Base-by-base conservation (phyloP, 352 stramenopile genomes). In the Pseudoperonospora humuli region DNA sequence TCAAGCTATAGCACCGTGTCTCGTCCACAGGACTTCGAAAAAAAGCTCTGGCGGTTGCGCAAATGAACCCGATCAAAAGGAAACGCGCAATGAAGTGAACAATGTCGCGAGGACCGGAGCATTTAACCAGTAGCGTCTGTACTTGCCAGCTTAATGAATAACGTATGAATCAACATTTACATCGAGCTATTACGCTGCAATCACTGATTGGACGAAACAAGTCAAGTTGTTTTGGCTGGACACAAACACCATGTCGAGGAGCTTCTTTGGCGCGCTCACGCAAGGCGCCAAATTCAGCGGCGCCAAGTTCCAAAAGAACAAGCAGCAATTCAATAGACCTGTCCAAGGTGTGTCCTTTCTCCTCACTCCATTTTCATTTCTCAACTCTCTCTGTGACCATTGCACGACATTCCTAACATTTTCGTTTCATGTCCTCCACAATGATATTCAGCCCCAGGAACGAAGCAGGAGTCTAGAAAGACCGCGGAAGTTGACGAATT, bases 191-290 rank as follows among this genome's bases (percentile, higher is more conserved):
- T 24, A 8, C 9, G 39, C 1, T 6, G 4, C 8, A 9, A 11
- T 6, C 3, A 18, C 5, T 50, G 28, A 58, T 49, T 54, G 39
- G 48, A 9, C 35, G 19, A 3, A 23, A 18, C 26, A 11, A 31
- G 23, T 26, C 23, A 26, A n/a, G n/a, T n/a, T 26, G 4, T 43
- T 56, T 62, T 65, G 39, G 36, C 46, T 61, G 57, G 52, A 59
- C 45, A 36, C 37, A 63, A 60, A 48, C 27, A 15, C 32, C 25
- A 34, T 86, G 72, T 64, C 69, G 38, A 77, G 65, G 56, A 69
- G 53, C 50, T 87, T 86, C 66, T 90, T 90, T 51, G 67, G 73
- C 37, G 62, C 65, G 39, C 63, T 90, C 20, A 71, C 77, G 34
- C 71, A 76, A 15, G 75, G 77, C 70, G 72, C 70, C 43, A 72